Evolutionary conservation across 1,284 basidiomycete species (phyloP).

Genomic region (Leccinum griseonigrum): DNA sequence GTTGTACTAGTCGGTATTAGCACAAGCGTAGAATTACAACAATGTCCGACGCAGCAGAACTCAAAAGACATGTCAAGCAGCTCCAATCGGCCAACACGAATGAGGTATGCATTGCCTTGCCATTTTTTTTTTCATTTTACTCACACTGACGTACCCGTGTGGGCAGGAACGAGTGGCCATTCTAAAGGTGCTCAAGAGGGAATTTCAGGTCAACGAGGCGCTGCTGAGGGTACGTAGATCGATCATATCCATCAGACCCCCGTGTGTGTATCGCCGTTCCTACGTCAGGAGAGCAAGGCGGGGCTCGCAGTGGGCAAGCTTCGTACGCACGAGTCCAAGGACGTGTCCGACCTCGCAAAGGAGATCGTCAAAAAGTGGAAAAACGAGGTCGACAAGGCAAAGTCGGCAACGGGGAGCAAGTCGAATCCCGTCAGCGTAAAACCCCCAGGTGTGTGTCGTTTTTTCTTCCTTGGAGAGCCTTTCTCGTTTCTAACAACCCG

Average conservation of each 20-base stretch:
- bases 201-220: conserved; percentile 82
- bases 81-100: conserved; percentile 61
- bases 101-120: conserved; percentile 49
- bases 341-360: conserved; percentile 83
- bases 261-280: not conserved
- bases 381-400: conserved; percentile 78
- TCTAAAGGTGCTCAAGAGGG: conserved; percentile 72
- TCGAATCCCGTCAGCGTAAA: conserved; percentile 17
- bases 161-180: conserved; percentile 70
- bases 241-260: not conserved
- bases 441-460: conserved; percentile 33
- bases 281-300: conserved; percentile 78
- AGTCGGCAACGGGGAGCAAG: conserved; percentile 40
- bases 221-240: conserved; percentile 71
- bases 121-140: not conserved
- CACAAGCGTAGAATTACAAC: conserved; percentile 21
- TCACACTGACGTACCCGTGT: conserved; percentile 24
- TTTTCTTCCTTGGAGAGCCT: not conserved
- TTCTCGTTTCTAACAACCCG: not conserved
- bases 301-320: conserved; percentile 93
- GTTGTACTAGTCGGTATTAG: not conserved
- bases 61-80: conserved; percentile 79
- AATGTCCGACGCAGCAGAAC: conserved; percentile 51
- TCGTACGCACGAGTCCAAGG: conserved; percentile 68
- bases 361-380: conserved; percentile 95